A percentile compares a stretch with the other conserved stretches of the same genome.
Evolutionary conservation across 768 basidiomycete genomes (phyloP).

Genomic region (Suillus subalutaceus): DNA sequence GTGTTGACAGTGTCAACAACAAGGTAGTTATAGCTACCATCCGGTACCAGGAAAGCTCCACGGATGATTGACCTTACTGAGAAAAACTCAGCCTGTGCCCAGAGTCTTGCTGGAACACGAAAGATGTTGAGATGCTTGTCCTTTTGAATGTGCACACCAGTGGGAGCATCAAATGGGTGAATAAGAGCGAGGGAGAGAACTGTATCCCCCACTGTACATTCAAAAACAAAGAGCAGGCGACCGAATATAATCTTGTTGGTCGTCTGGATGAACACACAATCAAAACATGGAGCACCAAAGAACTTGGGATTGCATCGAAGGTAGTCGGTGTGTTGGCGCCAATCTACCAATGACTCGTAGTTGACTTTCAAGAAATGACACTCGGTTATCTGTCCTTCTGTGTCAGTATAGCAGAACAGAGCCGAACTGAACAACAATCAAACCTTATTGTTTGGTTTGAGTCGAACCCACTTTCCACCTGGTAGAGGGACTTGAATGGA

Average conservation of each 20-base stretch:
- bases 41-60: too few relatives aligned
- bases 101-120: too few relatives aligned
- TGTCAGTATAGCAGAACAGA: not conserved
- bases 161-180: too few relatives aligned
- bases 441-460: constrained; percentile 5
- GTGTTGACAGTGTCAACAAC: too few relatives aligned
- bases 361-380: constrained; percentile 28
- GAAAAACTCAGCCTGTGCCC: too few relatives aligned
- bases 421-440: not conserved
- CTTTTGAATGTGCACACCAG: too few relatives aligned
- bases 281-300: constrained; percentile 27
- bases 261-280: constrained; percentile 31
- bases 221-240: constrained; percentile 24
- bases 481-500: not conserved
- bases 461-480: not conserved
- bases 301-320: constrained; percentile 35
- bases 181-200: too few relatives aligned
- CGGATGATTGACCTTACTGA: too few relatives aligned
- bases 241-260: constrained; percentile 18
- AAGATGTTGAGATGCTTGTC: too few relatives aligned
- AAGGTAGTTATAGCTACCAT: too few relatives aligned
- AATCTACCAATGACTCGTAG: constrained; percentile 33
- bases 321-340: constrained; percentile 29
- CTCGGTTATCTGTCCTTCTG: constrained; percentile 22
- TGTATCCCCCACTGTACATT: not conserved